These are phyloP conservation scores for Pestalotiopsis fici DNA, from an alignment of 2,329 filamentous ascomycete species.

Conservation along the genomic window DNA sequence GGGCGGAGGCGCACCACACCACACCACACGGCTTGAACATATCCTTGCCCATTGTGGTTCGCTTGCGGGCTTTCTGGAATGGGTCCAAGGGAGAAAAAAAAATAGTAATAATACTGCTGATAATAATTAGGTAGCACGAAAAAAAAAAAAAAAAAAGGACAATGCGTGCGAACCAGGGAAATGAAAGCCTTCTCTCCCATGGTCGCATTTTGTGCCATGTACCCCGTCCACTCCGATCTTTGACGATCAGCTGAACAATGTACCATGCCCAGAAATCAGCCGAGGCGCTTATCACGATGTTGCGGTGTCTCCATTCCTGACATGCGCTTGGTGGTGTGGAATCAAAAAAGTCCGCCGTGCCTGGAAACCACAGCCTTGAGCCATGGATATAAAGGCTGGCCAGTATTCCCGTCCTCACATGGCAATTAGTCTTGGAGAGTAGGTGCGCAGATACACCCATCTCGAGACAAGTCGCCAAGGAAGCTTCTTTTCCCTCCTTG, in stretches of 20 bases:
- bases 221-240: background rate
- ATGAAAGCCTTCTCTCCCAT: background rate
- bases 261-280: background rate
- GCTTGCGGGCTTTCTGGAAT: background rate
- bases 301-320: background rate
- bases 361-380: background rate
- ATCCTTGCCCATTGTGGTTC: background rate
- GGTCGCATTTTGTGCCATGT: background rate
- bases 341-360: background rate
- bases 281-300: conserved; percentile 2
- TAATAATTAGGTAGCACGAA: background rate
- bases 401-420: background rate
- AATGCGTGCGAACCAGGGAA: background rate
- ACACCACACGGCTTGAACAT: background rate
- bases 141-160: background rate
- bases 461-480: background rate
- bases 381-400: conserved; percentile 8
- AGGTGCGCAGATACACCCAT: background rate
- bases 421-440: background rate
- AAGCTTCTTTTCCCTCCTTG: background rate
- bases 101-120: too few relatives aligned
- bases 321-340: background rate
- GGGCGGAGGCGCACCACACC: background rate
- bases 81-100: background rate
- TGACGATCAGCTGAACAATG: background rate